A percentile compares a stretch with the other conserved stretches of the same genome.
These are phyloP conservation scores for Xylaria curta DNA, from an alignment of 495 filamentous ascomycete genomes.

Conservation along the genomic window DNA sequence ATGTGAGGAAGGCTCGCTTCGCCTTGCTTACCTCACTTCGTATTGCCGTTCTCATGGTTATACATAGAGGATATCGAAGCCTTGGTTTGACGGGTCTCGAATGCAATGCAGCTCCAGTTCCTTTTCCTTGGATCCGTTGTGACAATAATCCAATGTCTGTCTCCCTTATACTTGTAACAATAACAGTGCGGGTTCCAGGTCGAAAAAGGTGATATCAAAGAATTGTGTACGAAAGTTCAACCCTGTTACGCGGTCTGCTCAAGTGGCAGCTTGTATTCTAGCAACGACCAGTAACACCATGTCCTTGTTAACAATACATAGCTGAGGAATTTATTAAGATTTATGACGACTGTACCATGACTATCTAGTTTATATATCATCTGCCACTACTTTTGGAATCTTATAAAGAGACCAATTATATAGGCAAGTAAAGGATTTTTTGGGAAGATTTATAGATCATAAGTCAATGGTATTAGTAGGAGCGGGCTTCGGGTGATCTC, in stretches of 20 bases:
- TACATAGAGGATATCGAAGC: no score
- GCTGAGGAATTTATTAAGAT: background rate
- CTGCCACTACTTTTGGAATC: no score
- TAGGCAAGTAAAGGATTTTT: background rate
- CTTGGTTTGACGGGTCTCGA: no score
- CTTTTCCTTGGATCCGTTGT: no score
- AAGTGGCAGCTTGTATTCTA: background rate
- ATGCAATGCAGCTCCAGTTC: no score
- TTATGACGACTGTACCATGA: background rate
- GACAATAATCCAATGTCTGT: background rate
- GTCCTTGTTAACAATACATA: background rate
- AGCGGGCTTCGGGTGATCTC: background rate
- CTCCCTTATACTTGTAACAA: background rate
- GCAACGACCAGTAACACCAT: background rate
- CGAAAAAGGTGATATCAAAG: background rate
- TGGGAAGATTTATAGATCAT: background rate
- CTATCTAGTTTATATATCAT: background rate
- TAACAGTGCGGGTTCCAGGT: background rate
- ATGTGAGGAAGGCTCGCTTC: no score
- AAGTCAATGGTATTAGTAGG: background rate
- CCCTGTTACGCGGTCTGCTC: background rate
- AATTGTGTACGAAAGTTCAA: background rate
- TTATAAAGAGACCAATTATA: no score
- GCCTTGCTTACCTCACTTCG: no score
- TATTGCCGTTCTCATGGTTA: no score